A percentile compares a stretch with the other conserved stretches of the same genome.
phyloP scores from a whole-genome alignment of 768 basidiomycete species.

The Pleurotus eryngii region DNA sequence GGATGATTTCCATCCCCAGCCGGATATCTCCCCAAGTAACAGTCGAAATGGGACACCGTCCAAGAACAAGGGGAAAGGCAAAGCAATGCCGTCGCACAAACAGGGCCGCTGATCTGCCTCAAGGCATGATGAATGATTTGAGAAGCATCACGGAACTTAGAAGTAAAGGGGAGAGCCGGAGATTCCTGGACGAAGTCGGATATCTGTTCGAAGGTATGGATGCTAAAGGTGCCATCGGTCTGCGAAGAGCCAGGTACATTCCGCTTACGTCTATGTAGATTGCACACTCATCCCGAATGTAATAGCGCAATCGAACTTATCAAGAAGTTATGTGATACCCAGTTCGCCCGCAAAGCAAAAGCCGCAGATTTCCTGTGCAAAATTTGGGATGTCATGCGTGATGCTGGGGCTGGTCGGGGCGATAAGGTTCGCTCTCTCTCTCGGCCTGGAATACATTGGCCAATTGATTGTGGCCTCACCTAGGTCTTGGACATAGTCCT shows the following conservation, averaged over 20 bases:
- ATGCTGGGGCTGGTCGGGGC: constrained; percentile 60
- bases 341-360: constrained; percentile 78
- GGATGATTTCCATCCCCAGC: constrained; percentile 52
- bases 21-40: constrained; percentile 18
- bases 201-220: constrained; percentile 83
- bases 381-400: constrained; percentile 65
- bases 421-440: constrained; percentile 35
- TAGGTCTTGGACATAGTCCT: constrained; percentile 67
- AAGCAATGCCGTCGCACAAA: constrained; percentile 27
- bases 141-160: constrained; percentile 80
- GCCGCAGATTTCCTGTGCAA: constrained; percentile 68
- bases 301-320: constrained; percentile 73
- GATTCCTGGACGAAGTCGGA: constrained; percentile 82
- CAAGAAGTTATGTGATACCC: constrained; percentile 65
- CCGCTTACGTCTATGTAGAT: neutral
- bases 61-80: constrained; percentile 31
- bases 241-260: constrained; percentile 66
- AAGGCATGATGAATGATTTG: constrained; percentile 67
- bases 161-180: constrained; percentile 74
- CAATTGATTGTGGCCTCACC: neutral
- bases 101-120: constrained; percentile 33
- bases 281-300: neutral
- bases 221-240: constrained; percentile 41
- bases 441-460: neutral
- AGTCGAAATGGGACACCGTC: constrained; percentile 30